Conservation (phyloP, 2,329 filamentous ascomycete genomes). For the Phialophora macrospora region DNA sequence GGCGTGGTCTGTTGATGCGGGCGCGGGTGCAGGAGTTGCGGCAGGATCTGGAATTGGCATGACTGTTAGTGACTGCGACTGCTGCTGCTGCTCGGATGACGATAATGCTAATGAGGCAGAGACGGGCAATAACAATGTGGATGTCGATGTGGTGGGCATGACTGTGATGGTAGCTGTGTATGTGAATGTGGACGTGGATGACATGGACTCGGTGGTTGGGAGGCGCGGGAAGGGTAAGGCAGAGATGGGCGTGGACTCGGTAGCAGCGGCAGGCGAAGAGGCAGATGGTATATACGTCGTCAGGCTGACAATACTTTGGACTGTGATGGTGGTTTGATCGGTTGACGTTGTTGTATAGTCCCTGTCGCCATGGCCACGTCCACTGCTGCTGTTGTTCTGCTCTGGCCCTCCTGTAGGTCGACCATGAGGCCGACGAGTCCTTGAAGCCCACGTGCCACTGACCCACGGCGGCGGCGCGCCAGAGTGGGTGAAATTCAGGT, state of each 20-base stretch:
- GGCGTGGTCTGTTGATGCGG: slow-evolving; percentile 16
- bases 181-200: slow-evolving; percentile 7
- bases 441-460: not conserved
- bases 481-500: not conserved
- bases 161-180: slow-evolving; percentile 9
- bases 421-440: not conserved
- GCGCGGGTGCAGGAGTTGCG: slow-evolving; percentile 6
- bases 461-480: slow-evolving; percentile 8
- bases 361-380: not conserved
- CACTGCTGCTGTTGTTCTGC: not conserved
- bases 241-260: not conserved
- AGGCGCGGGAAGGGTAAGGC: not conserved
- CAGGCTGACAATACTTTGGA: slow-evolving; percentile 12
- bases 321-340: not conserved
- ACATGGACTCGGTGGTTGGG: not conserved
- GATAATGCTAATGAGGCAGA: not conserved
- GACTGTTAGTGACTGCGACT: slow-evolving; percentile 10
- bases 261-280: slow-evolving; percentile 1
- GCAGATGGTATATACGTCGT: slow-evolving; percentile 4
- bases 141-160: not conserved
- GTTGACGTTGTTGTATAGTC: not conserved
- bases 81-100: not conserved
- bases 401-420: not conserved
- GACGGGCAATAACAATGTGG: not conserved
- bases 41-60: slow-evolving; percentile 6